Conservation (phyloP, 192 early-diverging fungal species). For the Rhizophlyctis rosea region DNA sequence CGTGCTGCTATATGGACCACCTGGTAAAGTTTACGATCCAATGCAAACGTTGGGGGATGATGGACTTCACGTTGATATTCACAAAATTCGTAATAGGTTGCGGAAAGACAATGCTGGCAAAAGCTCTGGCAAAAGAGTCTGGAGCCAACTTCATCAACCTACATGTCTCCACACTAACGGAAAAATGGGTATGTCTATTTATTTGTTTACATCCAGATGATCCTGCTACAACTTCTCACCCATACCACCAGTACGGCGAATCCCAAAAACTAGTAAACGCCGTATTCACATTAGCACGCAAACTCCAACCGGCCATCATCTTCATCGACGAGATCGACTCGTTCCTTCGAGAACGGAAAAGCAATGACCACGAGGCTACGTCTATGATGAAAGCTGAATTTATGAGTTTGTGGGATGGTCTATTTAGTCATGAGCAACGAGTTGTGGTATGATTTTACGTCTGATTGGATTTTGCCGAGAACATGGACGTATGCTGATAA, state of each 20-base stretch:
- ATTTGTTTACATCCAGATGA: conserved; percentile 7
- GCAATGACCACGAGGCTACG: conserved; percentile 93
- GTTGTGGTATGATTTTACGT: conserved; percentile 21
- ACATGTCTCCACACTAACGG: conserved; percentile 92
- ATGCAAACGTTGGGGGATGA: neutral
- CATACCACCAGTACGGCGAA: conserved; percentile 70
- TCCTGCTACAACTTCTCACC: no score
- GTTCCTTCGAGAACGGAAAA: conserved; percentile 86
- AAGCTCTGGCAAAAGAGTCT: conserved; percentile 96
- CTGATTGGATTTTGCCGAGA: neutral
- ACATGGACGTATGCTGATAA: no score
- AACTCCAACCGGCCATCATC: conserved; percentile 92
- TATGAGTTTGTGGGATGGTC: conserved; percentile 97
- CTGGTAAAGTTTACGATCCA: conserved; percentile 52
- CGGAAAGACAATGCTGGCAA: conserved; percentile 98
- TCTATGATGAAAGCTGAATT: conserved; percentile 99
- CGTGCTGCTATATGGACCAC: conserved; percentile 92
- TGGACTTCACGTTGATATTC: neutral
- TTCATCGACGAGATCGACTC: conserved; percentile 99
- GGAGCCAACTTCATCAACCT: conserved; percentile 97
- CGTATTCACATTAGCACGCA: conserved; percentile 88
- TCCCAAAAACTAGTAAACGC: conserved; percentile 91
- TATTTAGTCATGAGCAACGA: conserved; percentile 67
- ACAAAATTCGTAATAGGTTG: conserved; percentile 51
- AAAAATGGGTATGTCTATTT: conserved; percentile 67